Evolutionary conservation across 495 filamentous ascomycete genomes (phyloP).

Genomic region (Hypoxylon crocopeplum): DNA sequence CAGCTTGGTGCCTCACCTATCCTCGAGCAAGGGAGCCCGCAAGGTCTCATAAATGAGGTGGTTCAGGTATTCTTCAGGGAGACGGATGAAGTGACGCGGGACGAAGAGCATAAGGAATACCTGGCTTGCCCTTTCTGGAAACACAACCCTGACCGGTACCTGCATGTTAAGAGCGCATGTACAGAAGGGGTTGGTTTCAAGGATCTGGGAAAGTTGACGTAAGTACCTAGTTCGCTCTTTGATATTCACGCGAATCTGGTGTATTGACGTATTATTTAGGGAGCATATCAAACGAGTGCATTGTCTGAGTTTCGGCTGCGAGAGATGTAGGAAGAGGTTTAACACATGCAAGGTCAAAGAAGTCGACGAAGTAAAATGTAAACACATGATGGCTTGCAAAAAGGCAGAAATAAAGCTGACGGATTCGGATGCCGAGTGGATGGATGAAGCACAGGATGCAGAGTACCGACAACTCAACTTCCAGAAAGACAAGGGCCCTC

Average conservation of each 20-base stretch:
- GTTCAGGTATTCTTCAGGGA: constrained; percentile 4
- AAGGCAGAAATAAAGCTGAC: neutral
- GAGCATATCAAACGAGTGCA: constrained; percentile 31
- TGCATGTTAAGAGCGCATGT: constrained; percentile 25
- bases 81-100: neutral
- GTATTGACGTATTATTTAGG: neutral
- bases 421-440: constrained; percentile 22
- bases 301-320: constrained; percentile 24
- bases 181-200: constrained; percentile 26
- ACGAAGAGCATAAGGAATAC: constrained; percentile 11
- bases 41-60: neutral
- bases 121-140: constrained; percentile 33
- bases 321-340: constrained; percentile 21
- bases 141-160: constrained; percentile 22
- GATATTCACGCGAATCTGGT: neutral
- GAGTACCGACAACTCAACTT: constrained; percentile 25
- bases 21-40: neutral
- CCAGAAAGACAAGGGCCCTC: constrained; percentile 19
- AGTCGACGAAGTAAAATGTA: constrained; percentile 13
- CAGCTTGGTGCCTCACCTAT: neutral
- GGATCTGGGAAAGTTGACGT: constrained; percentile 29
- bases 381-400: constrained; percentile 10
- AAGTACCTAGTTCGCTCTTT: neutral
- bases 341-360: constrained; percentile 10
- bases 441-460: constrained; percentile 19